A percentile compares a stretch with the other conserved stretches of the same genome.
phyloP scores from a whole-genome alignment of 148 eudicot species.

The Agrostemma githago region DNA sequence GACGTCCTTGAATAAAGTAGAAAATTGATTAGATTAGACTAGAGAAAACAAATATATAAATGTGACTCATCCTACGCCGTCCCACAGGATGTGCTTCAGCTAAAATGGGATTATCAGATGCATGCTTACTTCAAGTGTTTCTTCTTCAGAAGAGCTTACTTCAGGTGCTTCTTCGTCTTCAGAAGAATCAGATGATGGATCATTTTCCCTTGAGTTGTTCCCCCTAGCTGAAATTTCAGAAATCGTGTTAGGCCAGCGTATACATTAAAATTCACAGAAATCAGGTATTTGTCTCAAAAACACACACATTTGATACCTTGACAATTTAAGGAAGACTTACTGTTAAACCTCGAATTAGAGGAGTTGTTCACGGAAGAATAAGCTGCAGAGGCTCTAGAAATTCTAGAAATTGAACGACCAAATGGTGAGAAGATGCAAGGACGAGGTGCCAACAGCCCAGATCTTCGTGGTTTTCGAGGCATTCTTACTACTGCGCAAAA shows the following conservation, averaged over 20 bases:
- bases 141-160: slow-evolving; percentile 55
- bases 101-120: background rate
- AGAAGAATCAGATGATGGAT: slow-evolving; percentile 43
- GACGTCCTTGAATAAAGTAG: slow-evolving; percentile 42
- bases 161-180: slow-evolving; percentile 46
- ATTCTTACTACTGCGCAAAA: slow-evolving; percentile 24
- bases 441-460: slow-evolving; percentile 23
- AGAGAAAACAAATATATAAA: background rate
- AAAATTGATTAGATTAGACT: too few species aligned
- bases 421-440: slow-evolving; percentile 63
- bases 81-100: background rate
- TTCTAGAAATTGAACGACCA: slow-evolving; percentile 52
- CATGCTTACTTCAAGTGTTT: slow-evolving; percentile 51
- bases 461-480: slow-evolving; percentile 58
- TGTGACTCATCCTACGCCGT: background rate
- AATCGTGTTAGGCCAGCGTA: background rate
- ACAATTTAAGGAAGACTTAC: slow-evolving; percentile 23
- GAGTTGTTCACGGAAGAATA: slow-evolving; percentile 29
- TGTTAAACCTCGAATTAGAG: slow-evolving; percentile 19
- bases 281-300: background rate
- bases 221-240: slow-evolving; percentile 24
- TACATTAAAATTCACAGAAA: background rate
- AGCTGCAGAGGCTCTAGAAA: slow-evolving; percentile 35
- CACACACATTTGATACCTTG: slow-evolving; percentile 30
- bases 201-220: slow-evolving; percentile 21